Conservation (phyloP, 805 yeast genomes). For the Candida cerambycidarum region DNA sequence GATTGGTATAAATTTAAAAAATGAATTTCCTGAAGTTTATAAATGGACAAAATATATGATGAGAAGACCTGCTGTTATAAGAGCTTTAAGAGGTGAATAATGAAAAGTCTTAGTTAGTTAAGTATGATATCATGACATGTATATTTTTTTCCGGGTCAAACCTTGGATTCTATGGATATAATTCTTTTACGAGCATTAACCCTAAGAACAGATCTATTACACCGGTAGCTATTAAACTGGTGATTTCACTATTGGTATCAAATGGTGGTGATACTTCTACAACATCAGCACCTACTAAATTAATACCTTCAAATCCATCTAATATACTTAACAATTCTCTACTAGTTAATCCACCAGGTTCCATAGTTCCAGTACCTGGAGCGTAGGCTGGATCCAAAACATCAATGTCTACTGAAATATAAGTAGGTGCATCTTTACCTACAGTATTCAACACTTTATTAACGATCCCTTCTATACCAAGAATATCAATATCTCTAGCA, state of each 20-base stretch:
- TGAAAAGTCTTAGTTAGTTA: not conserved
- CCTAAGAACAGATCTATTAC: constrained; percentile 23
- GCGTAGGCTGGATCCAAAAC: constrained; percentile 28
- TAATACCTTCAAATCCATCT: constrained; percentile 28
- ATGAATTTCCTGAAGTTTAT: constrained; percentile 92
- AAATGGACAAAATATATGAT: constrained; percentile 95
- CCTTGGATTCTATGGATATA: constrained; percentile 44
- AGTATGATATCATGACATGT: constrained; percentile 4
- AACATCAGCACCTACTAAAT: constrained; percentile 28
- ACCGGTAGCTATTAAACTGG: constrained; percentile 27
- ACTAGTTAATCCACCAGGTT: constrained; percentile 26
- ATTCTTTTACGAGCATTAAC: constrained; percentile 22
- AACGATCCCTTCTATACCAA: constrained; percentile 40
- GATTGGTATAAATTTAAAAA: constrained; percentile 82
- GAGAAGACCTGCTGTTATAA: constrained; percentile 88
- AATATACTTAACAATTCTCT: constrained; percentile 26
- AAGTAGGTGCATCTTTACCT: constrained; percentile 31
- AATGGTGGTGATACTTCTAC: constrained; percentile 32
- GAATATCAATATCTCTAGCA: constrained; percentile 47
- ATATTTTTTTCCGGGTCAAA: too few species aligned
- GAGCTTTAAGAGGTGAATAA: constrained; percentile 76
- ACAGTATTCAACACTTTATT: constrained; percentile 31
- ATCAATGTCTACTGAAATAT: constrained; percentile 28
- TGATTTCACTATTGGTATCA: constrained; percentile 26
- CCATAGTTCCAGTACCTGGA: constrained; percentile 31